Conservation (phyloP, 2,329 filamentous ascomycete genomes). For the Phialophora verrucosa region DNA sequence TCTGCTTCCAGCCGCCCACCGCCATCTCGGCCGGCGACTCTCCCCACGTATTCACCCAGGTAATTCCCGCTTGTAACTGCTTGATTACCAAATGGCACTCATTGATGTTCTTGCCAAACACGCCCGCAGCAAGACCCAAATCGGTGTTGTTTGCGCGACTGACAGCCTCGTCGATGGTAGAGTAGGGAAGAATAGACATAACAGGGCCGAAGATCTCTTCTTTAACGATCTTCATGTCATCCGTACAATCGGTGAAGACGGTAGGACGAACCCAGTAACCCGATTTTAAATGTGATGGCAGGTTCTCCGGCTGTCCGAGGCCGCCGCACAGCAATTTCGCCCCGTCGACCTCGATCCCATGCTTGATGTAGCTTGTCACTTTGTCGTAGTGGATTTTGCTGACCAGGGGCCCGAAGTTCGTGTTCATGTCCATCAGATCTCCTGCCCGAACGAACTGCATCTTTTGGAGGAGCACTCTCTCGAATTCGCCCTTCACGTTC, state of each 20-base stretch:
- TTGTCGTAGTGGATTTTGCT: conserved; percentile 76
- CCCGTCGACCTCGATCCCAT: conserved; percentile 74
- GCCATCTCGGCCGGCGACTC: conserved; percentile 91
- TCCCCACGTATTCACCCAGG: conserved; percentile 94
- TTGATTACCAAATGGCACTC: conserved; percentile 73
- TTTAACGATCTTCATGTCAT: conserved; percentile 76
- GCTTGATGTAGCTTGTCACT: conserved; percentile 75
- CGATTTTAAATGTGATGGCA: conserved; percentile 57
- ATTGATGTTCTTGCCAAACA: conserved; percentile 78
- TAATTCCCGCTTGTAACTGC: conserved; percentile 80
- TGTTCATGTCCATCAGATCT: conserved; percentile 70
- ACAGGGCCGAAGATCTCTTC: conserved; percentile 93
- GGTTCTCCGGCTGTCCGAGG: conserved; percentile 59
- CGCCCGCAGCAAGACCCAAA: conserved; percentile 80
- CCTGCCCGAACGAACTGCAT: conserved; percentile 74
- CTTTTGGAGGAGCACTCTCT: conserved; percentile 71
- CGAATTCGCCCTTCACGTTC: conserved; percentile 69
- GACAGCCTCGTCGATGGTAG: conserved; percentile 71
- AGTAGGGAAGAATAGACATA: conserved; percentile 78
- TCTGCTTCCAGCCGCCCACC: conserved; percentile 90
- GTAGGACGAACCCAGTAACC: conserved; percentile 89
- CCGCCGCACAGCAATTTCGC: conserved; percentile 78
- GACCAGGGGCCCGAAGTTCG: conserved; percentile 85
- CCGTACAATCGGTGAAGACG: conserved; percentile 83
- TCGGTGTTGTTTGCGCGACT: conserved; percentile 75